A percentile compares a stretch with the other conserved stretches of the same genome.
Evolutionary conservation across 1,139 yeast species (phyloP).

Genomic region (Lodderomyces parapsilosis): DNA sequence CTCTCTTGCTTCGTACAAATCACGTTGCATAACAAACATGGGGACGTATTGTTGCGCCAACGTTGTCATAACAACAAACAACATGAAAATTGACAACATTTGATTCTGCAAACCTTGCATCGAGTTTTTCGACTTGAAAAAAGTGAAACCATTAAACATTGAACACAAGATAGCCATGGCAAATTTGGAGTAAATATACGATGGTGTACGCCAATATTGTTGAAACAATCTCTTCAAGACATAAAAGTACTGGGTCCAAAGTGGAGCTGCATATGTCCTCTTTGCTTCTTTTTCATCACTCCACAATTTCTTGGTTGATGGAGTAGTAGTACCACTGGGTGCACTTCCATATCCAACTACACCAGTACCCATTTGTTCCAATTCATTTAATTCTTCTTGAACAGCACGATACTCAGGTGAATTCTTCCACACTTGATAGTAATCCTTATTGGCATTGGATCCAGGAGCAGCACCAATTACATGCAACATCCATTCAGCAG

Average conservation of each 20-base stretch:
- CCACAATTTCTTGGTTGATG: slow-evolving; percentile 24
- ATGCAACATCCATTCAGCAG: slow-evolving; percentile 60
- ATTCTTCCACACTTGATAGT: slow-evolving; percentile 33
- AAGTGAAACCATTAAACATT: slow-evolving; percentile 46
- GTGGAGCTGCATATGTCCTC: slow-evolving; percentile 23
- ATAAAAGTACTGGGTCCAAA: slow-evolving; percentile 21
- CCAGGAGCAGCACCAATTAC: slow-evolving; percentile 48
- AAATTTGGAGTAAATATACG: slow-evolving; percentile 40
- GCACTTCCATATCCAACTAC: neutral
- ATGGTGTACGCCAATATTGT: slow-evolving; percentile 47
- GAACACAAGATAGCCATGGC: slow-evolving; percentile 39
- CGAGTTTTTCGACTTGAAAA: slow-evolving; percentile 30
- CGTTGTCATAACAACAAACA: slow-evolving; percentile 44
- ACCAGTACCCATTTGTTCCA: slow-evolving; percentile 2
- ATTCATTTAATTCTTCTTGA: slow-evolving; percentile 22
- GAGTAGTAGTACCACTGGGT: neutral
- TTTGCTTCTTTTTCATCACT: slow-evolving; percentile 21
- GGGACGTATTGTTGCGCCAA: slow-evolving; percentile 54
- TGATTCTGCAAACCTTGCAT: slow-evolving; percentile 48
- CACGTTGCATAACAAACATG: slow-evolving; percentile 32
- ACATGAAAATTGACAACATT: slow-evolving; percentile 57
- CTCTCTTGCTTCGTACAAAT: slow-evolving; percentile 37
- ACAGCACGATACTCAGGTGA: slow-evolving; percentile 26
- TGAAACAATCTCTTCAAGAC: slow-evolving; percentile 27
- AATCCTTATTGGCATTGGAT: slow-evolving; percentile 32